Conservation (phyloP, 2,329 filamentous ascomycete species). For the Colletotrichum cereale region DNA sequence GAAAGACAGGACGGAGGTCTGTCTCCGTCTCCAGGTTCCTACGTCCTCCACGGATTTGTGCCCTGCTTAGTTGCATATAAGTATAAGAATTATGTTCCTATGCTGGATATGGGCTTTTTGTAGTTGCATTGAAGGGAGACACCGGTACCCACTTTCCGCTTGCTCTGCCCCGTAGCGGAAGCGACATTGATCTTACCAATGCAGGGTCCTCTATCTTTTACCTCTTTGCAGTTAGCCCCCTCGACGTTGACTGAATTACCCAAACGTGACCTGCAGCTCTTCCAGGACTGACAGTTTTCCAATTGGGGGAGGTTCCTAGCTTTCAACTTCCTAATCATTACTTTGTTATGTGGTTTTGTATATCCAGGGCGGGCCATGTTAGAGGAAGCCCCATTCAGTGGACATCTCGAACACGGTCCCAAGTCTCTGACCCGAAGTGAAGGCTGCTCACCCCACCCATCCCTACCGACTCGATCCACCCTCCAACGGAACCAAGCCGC, state of each 20-base stretch:
- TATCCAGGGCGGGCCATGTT: not conserved
- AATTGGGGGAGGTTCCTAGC: not conserved
- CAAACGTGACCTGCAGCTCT: not conserved
- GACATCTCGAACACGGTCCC: conserved; percentile 8
- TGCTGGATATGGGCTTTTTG: not conserved
- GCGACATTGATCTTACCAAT: conserved; percentile 9
- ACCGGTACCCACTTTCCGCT: conserved; percentile 13
- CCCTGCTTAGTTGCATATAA: conserved; percentile 8
- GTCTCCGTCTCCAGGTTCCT: conserved; percentile 14
- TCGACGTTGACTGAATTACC: not conserved
- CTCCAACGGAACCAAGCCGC: conserved; percentile 8
- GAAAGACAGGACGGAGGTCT: conserved; percentile 18
- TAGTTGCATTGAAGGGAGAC: not conserved
- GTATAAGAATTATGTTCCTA: not conserved
- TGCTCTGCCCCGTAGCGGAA: not conserved
- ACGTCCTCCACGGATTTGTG: not conserved
- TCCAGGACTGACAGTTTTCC: not conserved
- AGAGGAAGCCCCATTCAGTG: not conserved
- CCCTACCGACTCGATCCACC: conserved; percentile 24
- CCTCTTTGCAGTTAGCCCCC: conserved; percentile 22
- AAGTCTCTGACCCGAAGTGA: conserved; percentile 4
- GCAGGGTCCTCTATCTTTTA: conserved; percentile 20
- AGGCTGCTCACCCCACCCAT: conserved; percentile 17
- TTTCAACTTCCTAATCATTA: not conserved
- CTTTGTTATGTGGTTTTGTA: not conserved